phyloP scores from a whole-genome alignment of 2,329 filamentous ascomycete species.

The Diaporthe longicolla region DNA sequence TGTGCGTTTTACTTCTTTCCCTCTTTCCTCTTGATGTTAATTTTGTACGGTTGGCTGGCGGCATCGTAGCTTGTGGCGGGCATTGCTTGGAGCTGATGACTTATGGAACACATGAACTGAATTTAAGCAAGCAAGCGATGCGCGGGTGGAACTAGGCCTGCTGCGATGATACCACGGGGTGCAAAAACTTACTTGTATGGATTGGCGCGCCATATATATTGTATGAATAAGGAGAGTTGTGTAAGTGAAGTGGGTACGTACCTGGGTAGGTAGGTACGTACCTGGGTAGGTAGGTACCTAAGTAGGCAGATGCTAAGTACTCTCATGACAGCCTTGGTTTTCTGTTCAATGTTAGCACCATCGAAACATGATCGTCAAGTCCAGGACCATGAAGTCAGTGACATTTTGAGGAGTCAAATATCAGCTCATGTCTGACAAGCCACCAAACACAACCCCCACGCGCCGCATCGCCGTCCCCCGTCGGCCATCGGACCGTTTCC shows the following conservation, averaged over 20 bases:
- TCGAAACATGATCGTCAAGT: not conserved
- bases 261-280: too few species aligned
- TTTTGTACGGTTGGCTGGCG: not conserved
- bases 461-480: not conserved
- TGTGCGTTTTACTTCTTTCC: not conserved
- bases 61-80: not conserved
- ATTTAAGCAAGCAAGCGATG: constrained; percentile 14
- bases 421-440: not conserved
- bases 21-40: not conserved
- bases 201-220: not conserved
- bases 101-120: constrained; percentile 30
- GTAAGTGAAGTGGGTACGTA: not conserved
- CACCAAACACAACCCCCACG: not conserved
- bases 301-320: not conserved
- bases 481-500: constrained; percentile 21
- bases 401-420: not conserved
- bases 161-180: constrained; percentile 30
- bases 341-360: not conserved
- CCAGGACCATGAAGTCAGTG: not conserved
- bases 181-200: constrained; percentile 9
- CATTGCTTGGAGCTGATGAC: constrained; percentile 24
- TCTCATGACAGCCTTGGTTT: not conserved
- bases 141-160: not conserved
- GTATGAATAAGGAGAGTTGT: not conserved
- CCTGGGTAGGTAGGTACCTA: too few species aligned